Conservation (phyloP, 352 stramenopile species). For the Globisporangium recalcitrans region DNA sequence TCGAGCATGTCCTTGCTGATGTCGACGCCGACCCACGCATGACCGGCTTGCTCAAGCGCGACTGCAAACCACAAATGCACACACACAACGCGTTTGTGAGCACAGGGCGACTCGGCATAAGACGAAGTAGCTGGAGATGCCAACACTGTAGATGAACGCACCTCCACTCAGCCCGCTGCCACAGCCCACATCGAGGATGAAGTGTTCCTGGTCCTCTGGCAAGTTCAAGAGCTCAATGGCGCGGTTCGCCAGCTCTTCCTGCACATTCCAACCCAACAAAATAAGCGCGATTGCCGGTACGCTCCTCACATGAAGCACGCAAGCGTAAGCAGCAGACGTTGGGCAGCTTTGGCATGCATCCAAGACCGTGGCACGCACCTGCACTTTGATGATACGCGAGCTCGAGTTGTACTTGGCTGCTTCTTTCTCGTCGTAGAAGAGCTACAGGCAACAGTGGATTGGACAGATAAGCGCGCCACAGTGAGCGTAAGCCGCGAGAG, state of each 20-base stretch:
- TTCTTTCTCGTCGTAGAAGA: slow-evolving; percentile 92
- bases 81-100: background rate
- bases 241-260: slow-evolving; percentile 92
- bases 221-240: slow-evolving; percentile 97
- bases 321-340: background rate
- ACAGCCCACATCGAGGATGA: slow-evolving; percentile 97
- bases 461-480: background rate
- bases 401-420: slow-evolving; percentile 91
- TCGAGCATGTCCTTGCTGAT: slow-evolving; percentile 98
- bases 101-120: background rate
- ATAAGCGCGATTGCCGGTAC: background rate
- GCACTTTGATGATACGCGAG: slow-evolving; percentile 91
- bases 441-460: slow-evolving; percentile 25
- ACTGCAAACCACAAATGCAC: slow-evolving; percentile 27
- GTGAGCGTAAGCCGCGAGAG: background rate
- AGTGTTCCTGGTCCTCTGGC: slow-evolving; percentile 71
- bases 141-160: slow-evolving; percentile 18
- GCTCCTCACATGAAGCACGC: background rate
- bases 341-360: background rate
- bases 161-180: slow-evolving; percentile 94
- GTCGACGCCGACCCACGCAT: slow-evolving; percentile 98
- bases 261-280: background rate
- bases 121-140: background rate
- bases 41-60: slow-evolving; percentile 88
- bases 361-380: slow-evolving; percentile 37